phyloP scores from a whole-genome alignment of 495 filamentous ascomycete genomes.

The Penicillium angulare region DNA sequence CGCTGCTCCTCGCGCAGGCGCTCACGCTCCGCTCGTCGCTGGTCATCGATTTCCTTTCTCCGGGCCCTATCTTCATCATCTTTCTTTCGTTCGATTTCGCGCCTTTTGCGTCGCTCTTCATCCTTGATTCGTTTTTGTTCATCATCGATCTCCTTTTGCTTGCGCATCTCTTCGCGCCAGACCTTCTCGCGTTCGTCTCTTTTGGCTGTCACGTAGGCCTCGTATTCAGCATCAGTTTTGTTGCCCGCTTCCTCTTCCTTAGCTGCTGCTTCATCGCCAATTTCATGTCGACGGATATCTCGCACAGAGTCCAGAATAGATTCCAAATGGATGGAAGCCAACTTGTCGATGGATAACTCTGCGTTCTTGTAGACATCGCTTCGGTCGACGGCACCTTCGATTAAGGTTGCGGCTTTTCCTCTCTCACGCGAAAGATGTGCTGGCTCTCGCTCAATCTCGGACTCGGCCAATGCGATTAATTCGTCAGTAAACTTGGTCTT shows the following conservation, averaged over 20 bases:
- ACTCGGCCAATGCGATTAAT: slow-evolving; percentile 70
- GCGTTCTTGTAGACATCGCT: slow-evolving; percentile 76
- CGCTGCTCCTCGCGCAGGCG: slow-evolving; percentile 51
- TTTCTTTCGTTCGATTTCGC: slow-evolving; percentile 59
- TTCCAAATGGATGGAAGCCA: slow-evolving; percentile 63
- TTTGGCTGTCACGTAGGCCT: slow-evolving; percentile 64
- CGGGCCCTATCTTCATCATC: slow-evolving; percentile 58
- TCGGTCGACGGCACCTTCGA: slow-evolving; percentile 84
- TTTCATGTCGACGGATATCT: slow-evolving; percentile 66
- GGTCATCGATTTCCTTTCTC: slow-evolving; percentile 47
- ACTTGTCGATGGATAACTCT: slow-evolving; percentile 60
- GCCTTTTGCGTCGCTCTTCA: slow-evolving; percentile 64
- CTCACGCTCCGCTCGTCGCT: slow-evolving; percentile 58
- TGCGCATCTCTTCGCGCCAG: slow-evolving; percentile 61
- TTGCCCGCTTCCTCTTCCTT: slow-evolving; percentile 67
- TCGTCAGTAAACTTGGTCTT: slow-evolving; percentile 64
- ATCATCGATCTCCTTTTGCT: slow-evolving; percentile 61
- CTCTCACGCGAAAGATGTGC: slow-evolving; percentile 73
- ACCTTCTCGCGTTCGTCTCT: slow-evolving; percentile 62
- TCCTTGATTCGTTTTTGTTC: slow-evolving; percentile 62
- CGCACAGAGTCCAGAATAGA: slow-evolving; percentile 67
- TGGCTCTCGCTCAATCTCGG: slow-evolving; percentile 79
- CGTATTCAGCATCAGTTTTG: slow-evolving; percentile 83
- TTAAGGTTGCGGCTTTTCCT: slow-evolving; percentile 74
- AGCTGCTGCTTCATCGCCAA: slow-evolving; percentile 68